Base-by-base conservation (phyloP, 495 filamentous ascomycete species). In the Penicillium simplicissimum region DNA sequence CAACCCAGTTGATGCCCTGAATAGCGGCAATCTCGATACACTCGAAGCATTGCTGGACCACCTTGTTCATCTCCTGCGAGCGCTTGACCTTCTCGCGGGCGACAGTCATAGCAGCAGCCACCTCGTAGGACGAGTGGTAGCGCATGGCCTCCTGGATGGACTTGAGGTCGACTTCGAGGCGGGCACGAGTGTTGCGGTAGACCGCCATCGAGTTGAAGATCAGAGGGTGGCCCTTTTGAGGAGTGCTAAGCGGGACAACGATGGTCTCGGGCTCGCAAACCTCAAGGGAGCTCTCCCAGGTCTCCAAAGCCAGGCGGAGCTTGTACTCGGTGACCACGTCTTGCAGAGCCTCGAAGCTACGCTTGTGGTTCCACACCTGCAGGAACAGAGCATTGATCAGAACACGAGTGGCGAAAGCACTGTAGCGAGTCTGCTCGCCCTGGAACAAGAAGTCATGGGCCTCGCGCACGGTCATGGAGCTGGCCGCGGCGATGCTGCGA, bases 311-410 rank as follows among this genome's bases (percentile, higher is more conserved):
- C 25, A 97, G 85, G 61, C 96, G 87, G 57, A 98, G 88, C 82
- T 97, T 98, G 84, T 97, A 98, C 76, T 98, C 95, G 17, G 94
- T 96, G 10, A 97, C 93, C 51, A 97, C 93, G 74, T 96, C 94
- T 73, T 97, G 95, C 54, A 97, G 80, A 48, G 93, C 92, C 75
- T 97, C 94, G 43, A 94, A 93, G 75, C 90, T 97, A 63, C 95
- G 90, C 84, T 97, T 97, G 79, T 97, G 92, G 71, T 93, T 95
- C 95, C 94, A 98, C 5, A 98, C 95, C 70, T 97, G 95, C 58
- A 98, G 83, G 84, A 98, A 98, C 59, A 98, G 85, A 5, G 96
- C 93, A 73, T 98, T 98, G 84, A 98, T 98, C 88, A 98, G 92
- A 67, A 98, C 91, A 55, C 95, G 92, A 5, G 96, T 96, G 3